Evolutionary conservation across 331 rosid genomes (phyloP).

Genomic region (Acacia concinna): DNA sequence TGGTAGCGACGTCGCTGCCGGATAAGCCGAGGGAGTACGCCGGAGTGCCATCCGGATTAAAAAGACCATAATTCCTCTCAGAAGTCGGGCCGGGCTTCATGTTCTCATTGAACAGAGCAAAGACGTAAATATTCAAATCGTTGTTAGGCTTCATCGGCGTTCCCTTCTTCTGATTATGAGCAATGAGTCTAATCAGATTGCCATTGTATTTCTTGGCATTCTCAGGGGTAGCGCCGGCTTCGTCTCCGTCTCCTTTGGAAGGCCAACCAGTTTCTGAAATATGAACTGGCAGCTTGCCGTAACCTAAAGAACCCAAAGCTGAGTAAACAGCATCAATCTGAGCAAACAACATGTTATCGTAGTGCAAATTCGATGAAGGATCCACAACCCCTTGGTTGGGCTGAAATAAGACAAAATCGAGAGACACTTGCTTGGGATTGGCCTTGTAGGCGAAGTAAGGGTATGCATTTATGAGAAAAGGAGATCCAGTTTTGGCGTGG

Average conservation of each 20-base stretch:
- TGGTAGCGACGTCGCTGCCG: slow-evolving; percentile 27
- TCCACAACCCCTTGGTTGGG: slow-evolving; percentile 76
- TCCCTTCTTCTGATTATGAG: slow-evolving; percentile 51
- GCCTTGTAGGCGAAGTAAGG: slow-evolving; percentile 92
- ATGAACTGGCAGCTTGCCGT: slow-evolving; percentile 68
- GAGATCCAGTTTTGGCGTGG: slow-evolving; percentile 82
- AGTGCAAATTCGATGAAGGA: slow-evolving; percentile 63
- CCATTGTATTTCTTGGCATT: slow-evolving; percentile 92
- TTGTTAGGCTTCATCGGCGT: slow-evolving; percentile 76
- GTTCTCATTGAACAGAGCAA: slow-evolving; percentile 91
- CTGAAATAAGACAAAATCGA: slow-evolving; percentile 82
- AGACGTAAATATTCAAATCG: slow-evolving; percentile 84
- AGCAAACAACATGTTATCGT: slow-evolving; percentile 91
- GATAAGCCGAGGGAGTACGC: slow-evolving; percentile 60
- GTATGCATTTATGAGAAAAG: slow-evolving; percentile 87
- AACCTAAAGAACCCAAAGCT: slow-evolving; percentile 59
- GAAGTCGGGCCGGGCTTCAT: slow-evolving; percentile 96
- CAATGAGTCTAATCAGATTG: slow-evolving; percentile 59
- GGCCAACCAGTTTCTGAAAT: slow-evolving; percentile 99
- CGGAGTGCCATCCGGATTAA: slow-evolving; percentile 85
- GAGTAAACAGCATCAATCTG: slow-evolving; percentile 93
- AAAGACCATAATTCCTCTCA: slow-evolving; percentile 87
- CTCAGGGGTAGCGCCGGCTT: slow-evolving; percentile 75
- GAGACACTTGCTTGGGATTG: slow-evolving; percentile 64
- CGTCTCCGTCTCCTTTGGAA: slow-evolving; percentile 82